A percentile compares a stretch with the other conserved stretches of the same genome.
Conservation (phyloP, 148 eudicot species). For the Heliosperma pusillum region DNA sequence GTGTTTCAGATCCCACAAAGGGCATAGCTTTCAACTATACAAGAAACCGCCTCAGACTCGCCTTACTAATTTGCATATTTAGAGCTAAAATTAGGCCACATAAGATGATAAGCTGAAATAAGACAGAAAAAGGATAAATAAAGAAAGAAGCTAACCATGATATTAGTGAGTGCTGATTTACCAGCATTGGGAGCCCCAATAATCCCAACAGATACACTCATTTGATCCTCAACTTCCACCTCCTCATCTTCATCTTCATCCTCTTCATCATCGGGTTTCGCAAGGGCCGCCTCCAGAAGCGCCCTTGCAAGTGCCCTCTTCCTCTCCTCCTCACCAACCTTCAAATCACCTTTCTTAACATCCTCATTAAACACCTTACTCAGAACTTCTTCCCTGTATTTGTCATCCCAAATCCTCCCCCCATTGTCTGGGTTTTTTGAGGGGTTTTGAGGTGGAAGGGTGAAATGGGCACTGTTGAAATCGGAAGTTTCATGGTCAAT, state of each 20-base stretch:
- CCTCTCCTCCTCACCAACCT: slow-evolving; percentile 34
- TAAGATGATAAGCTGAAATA: not conserved
- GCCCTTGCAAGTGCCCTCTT: slow-evolving; percentile 52
- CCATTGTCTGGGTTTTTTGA: slow-evolving; percentile 5
- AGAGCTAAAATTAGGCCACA: no score
- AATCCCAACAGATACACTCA: slow-evolving; percentile 76
- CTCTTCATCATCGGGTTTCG: slow-evolving; percentile 33
- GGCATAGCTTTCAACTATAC: not conserved
- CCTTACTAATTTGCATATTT: not conserved
- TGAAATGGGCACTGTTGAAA: slow-evolving; percentile 59
- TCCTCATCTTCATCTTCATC: slow-evolving; percentile 38
- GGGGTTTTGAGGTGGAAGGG: slow-evolving; percentile 31
- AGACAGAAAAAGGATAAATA: not conserved
- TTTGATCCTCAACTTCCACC: slow-evolving; percentile 66
- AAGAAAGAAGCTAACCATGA: slow-evolving; percentile 50
- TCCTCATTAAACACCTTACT: slow-evolving; percentile 53
- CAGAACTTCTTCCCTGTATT: slow-evolving; percentile 54
- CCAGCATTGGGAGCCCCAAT: slow-evolving; percentile 99
- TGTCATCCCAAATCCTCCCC: slow-evolving; percentile 58
- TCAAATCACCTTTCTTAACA: slow-evolving; percentile 15
- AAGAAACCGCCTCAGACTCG: not conserved
- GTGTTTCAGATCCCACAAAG: no score
- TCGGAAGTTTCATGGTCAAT: slow-evolving; percentile 33
- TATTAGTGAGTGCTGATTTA: slow-evolving; percentile 83
- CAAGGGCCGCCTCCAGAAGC: slow-evolving; percentile 63